Evolutionary conservation across 2,329 filamentous ascomycete genomes (phyloP), one percentile per base, ranked within the genome.

Genomic region (Dichotomopilus funicola): DNA sequence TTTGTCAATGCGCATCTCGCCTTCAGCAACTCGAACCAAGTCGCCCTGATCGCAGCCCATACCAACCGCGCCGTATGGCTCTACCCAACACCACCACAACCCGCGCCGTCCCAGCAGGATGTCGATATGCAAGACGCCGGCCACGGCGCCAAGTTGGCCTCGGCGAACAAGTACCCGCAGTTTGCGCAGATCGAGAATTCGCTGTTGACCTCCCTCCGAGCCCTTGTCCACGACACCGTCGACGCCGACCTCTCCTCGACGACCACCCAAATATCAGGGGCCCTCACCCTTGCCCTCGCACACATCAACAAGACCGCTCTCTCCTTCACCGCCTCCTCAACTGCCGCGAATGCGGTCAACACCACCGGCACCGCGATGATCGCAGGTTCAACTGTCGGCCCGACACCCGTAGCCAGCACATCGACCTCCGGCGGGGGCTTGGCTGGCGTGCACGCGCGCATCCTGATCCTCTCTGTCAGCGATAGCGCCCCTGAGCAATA

Each of bases 1-100:
- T 97, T 96, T 74, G 86, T 96, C 74, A 97, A 99, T 71, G 90
- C 92, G 54, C 95, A 99, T 69, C 81, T 99, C 36, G 91, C 94
- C 62, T 91, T 92, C 69, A 95, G 91, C 72, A 92, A 94, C 71
- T 83, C 88, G 53, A 97, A 97, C 73, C 88, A 92, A 70, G 89
- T 97, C 49, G 91, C 91, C 59, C 82, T 99, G 12, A 83, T 99
- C 59, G 94, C 92, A 37, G 90, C 90, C 7, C 94, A 99, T 69
- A 86, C 85, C 62, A 87, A 94, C 67, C 85, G 88, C 60, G 89
- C 92, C 55, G 80, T 86, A 67, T 99, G 91, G 85, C 85, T 99
- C 4, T 97, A 96, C 66, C 94, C 94, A 0, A 70, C 75, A 2
- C 71, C 73, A 6, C 71, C 68, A 34, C 67, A 64, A 33, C 59